Evolutionary conservation across 2,329 filamentous ascomycete genomes (phyloP).

Genomic region (Pyrenochaeta sp.): DNA sequence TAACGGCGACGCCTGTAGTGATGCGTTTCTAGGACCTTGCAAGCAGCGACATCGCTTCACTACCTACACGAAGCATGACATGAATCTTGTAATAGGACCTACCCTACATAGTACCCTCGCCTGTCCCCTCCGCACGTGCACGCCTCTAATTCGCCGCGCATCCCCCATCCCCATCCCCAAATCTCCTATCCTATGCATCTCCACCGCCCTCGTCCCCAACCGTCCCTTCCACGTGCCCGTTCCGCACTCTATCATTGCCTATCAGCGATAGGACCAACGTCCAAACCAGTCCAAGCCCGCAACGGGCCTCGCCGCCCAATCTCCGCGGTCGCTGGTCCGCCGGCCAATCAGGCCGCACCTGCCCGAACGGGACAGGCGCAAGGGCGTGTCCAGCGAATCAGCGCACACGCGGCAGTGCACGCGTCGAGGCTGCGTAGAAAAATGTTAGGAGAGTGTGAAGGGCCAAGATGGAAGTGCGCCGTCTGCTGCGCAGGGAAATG

Average conservation of each 20-base stretch:
- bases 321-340: background rate
- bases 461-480: too few species aligned
- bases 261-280: background rate
- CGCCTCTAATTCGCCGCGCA: background rate
- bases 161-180: too few species aligned
- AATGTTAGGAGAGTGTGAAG: too few species aligned
- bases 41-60: too few species aligned
- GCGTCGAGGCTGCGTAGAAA: background rate
- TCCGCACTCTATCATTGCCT: background rate
- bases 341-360: constrained; percentile 1
- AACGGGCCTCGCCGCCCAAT: constrained; percentile 1
- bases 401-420: background rate
- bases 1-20: too few species aligned
- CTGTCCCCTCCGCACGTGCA: background rate
- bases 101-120: too few species aligned
- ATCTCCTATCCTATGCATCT: background rate
- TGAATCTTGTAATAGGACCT: too few species aligned
- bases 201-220: background rate
- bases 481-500: too few species aligned
- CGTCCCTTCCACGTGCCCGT: background rate
- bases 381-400: background rate
- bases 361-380: too few species aligned
- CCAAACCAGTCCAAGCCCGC: background rate
- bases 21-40: too few species aligned
- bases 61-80: too few species aligned